A percentile compares a stretch with the other conserved stretches of the same genome.
Conservation (phyloP, 2,329 filamentous ascomycete species). For the Fusarium stilboides region DNA sequence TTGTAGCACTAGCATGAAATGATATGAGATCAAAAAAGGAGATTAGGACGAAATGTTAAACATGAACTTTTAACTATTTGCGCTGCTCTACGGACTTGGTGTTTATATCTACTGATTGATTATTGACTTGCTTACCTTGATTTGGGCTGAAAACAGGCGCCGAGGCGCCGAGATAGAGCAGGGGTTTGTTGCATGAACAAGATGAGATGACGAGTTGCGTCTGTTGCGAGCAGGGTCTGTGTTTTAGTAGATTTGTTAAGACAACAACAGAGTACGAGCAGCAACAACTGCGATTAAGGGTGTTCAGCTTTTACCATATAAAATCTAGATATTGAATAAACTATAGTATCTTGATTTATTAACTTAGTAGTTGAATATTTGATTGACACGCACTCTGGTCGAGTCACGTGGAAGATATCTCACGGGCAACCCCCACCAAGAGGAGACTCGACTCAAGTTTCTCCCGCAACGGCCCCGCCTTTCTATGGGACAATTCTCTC, state of each 20-base stretch:
- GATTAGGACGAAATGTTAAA: constrained; percentile 35
- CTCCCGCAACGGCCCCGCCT: constrained; percentile 52
- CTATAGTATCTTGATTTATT: too few species aligned
- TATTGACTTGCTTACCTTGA: background rate
- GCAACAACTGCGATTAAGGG: background rate
- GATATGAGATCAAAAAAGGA: constrained; percentile 37
- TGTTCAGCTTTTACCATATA: background rate
- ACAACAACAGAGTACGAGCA: background rate
- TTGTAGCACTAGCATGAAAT: constrained; percentile 51
- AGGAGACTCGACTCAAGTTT: constrained; percentile 50
- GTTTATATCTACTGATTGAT: background rate
- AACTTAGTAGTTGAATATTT: background rate
- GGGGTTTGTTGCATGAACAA: constrained; percentile 31
- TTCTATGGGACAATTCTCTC: constrained; percentile 43
- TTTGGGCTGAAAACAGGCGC: constrained; percentile 18
- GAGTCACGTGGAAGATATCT: constrained; percentile 54
- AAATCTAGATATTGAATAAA: too few species aligned
- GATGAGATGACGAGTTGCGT: constrained; percentile 18
- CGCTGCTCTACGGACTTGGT: background rate
- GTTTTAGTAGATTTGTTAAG: background rate
- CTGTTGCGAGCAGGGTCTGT: background rate
- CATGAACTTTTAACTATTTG: background rate
- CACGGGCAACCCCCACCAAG: constrained; percentile 53
- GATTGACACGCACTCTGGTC: constrained; percentile 40
- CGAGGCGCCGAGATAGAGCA: constrained; percentile 14